These are phyloP conservation scores for Phytopythium montanum DNA, from an alignment of 352 stramenopile species.

Conservation along the genomic window DNA sequence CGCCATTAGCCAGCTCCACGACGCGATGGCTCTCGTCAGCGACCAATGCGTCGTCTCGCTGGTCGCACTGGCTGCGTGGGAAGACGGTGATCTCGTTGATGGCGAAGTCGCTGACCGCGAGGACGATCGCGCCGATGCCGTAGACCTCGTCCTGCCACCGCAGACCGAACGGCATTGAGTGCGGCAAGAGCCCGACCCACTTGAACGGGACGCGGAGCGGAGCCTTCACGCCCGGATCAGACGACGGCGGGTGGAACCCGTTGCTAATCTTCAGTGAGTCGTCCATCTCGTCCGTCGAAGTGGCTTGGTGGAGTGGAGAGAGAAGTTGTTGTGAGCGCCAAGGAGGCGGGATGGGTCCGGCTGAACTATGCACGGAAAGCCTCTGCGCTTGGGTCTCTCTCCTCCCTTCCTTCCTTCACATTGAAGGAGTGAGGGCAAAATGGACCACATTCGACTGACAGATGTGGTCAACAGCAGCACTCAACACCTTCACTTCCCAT, in stretches of 20 bases:
- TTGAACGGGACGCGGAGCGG: not conserved
- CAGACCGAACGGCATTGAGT: not conserved
- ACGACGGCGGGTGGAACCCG: not conserved
- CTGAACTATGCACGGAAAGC: not conserved
- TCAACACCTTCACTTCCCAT: too few species aligned
- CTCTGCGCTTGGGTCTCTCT: not conserved
- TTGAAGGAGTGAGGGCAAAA: too few species aligned
- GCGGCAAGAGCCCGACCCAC: constrained; percentile 2
- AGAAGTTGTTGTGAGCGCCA: not conserved
- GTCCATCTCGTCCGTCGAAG: not conserved
- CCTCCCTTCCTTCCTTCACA: too few species aligned
- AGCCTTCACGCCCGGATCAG: not conserved
- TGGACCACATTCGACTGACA: too few species aligned
- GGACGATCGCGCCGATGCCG: constrained; percentile 1
- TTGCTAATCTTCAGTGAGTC: not conserved
- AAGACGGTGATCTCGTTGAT: constrained; percentile 1
- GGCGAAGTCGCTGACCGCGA: not conserved
- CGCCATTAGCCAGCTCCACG: not conserved
- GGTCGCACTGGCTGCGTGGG: not conserved
- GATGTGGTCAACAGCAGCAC: too few species aligned
- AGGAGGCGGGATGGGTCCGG: not conserved
- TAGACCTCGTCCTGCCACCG: constrained; percentile 8
- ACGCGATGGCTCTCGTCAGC: not conserved
- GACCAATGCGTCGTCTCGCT: not conserved
- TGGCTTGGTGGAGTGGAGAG: not conserved